phyloP scores from a whole-genome alignment of 1,284 basidiomycete species.

The Acaromyces ingoldii region DNA sequence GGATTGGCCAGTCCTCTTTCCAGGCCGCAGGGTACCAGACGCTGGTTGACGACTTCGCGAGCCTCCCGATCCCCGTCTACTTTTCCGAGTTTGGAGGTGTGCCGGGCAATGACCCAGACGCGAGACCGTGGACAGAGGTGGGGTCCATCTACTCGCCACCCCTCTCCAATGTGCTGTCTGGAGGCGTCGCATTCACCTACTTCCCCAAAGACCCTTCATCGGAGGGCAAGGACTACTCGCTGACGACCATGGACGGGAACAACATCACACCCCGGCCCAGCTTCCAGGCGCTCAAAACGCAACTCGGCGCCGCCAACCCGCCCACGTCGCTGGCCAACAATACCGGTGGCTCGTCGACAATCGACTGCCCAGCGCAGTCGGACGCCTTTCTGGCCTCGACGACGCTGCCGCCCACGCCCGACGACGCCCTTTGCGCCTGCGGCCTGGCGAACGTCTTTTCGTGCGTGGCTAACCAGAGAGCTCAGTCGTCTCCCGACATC shows the following conservation, averaged over 20 bases:
- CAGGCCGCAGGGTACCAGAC: constrained; percentile 56
- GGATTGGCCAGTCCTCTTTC: constrained; percentile 70
- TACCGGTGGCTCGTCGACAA: no score
- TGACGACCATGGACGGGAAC: constrained; percentile 67
- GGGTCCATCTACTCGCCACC: constrained; percentile 66
- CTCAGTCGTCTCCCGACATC: constrained; percentile 63
- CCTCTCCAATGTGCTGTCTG: constrained; percentile 76
- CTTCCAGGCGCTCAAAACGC: constrained; percentile 63
- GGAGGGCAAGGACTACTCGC: constrained; percentile 71
- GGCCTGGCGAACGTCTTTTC: constrained; percentile 62
- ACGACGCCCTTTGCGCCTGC: constrained; percentile 72
- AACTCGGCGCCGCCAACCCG: constrained; percentile 65
- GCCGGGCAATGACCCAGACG: constrained; percentile 62
- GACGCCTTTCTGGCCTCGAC: constrained; percentile 63
- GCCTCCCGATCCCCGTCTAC: constrained; percentile 74
- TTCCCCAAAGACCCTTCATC: constrained; percentile 40
- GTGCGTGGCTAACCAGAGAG: constrained; percentile 66
- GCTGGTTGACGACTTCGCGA: constrained; percentile 52
- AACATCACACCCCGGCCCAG: constrained; percentile 65
- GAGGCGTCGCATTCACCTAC: constrained; percentile 72
- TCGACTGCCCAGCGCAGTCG: constrained; percentile 67
- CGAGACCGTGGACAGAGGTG: constrained; percentile 76
- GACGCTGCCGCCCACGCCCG: constrained; percentile 75
- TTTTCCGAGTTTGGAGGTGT: constrained; percentile 76
- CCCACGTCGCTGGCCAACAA: constrained; percentile 60